Evolutionary conservation across 306 rosid genomes (phyloP).

Genomic region (Pyrus pyrifolia): DNA sequence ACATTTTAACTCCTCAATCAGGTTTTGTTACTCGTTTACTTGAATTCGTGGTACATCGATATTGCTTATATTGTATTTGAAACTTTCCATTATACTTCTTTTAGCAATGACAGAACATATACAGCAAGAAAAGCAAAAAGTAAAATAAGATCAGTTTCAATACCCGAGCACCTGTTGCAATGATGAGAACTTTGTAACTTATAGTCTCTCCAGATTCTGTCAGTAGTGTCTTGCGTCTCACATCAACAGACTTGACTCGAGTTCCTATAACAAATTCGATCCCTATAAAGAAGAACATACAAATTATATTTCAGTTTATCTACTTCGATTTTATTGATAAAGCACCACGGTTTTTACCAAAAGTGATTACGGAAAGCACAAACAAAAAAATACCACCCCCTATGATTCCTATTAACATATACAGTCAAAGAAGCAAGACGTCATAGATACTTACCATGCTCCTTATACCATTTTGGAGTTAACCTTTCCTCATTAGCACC

Average conservation of each 20-base stretch:
- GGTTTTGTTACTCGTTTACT: background rate
- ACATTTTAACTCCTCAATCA: background rate
- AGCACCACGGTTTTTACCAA: conserved; percentile 3
- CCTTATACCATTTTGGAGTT: conserved; percentile 93
- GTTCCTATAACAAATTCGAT: conserved; percentile 95
- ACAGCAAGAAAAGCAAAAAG: background rate
- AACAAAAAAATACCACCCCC: background rate
- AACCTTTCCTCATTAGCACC: conserved; percentile 91
- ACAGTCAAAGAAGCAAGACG: background rate
- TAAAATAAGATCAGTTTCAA: conserved; percentile 37
- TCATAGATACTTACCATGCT: conserved; percentile 63
- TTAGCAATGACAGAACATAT: conserved; percentile 3
- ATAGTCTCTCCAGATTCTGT: conserved; percentile 93
- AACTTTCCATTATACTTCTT: background rate
- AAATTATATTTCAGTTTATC: background rate
- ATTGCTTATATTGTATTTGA: background rate
- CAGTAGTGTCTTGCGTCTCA: conserved; percentile 80
- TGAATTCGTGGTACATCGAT: no score
- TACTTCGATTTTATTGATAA: background rate
- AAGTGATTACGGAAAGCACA: background rate
- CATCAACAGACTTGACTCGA: conserved; percentile 84
- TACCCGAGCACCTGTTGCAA: conserved; percentile 99
- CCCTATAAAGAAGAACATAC: conserved; percentile 30
- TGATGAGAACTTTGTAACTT: conserved; percentile 82
- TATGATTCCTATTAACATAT: background rate